Evolutionary conservation across 805 yeast species (phyloP), one percentile per base, ranked within the genome.

Genomic region (Starmerella floricola): DNA sequence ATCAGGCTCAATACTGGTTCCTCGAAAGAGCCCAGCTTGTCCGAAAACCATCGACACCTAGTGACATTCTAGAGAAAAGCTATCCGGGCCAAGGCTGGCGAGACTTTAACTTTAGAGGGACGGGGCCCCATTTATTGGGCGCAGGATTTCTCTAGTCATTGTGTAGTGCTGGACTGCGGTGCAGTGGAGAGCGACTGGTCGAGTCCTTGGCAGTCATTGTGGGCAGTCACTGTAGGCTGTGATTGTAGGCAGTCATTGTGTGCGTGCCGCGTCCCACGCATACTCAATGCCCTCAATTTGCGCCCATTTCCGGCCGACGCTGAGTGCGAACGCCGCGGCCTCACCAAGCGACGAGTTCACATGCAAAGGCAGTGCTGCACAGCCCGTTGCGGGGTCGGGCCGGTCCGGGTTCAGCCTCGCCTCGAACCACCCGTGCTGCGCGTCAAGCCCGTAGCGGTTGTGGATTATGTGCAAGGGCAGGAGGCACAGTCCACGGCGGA

Each of bases 271-370:
- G 27, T 32, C 51, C 64, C 63, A 62, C 1, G 50, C 53, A 36
- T 56, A 61, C 23, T 47, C 44, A 13, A 62, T 43, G 16, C 46
- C 44, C 40, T 59, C 55, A 16, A 39, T 39, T 12, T 44, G 42
- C 2, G 63, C 60, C 69, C 69, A 66, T 32, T 62, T 65, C 15
- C 53, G 51, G 16, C 60, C 53, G 19, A 63, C 38, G n/a, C 56
- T 44, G 34, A 56, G 56, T 11, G 62, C 64, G 41, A 63, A 57
- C 4, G 69, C 65, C 2, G 68, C 64, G 0, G 61, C 67, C 38
- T 65, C 70, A 32, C 62, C 62, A 8, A 64, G 40, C 4, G 63
- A 48, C 6, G 67, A 57, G 44, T 52, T 61, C 23, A 53, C 55
- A 34, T 63, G 66, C 26, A 65, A 50, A 2, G 69, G 69, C 32